Percentiles rank a stretch among this genome's conserved stretches.
Conservation (phyloP, 345 rosid species). For the Euclidium syriacum region DNA sequence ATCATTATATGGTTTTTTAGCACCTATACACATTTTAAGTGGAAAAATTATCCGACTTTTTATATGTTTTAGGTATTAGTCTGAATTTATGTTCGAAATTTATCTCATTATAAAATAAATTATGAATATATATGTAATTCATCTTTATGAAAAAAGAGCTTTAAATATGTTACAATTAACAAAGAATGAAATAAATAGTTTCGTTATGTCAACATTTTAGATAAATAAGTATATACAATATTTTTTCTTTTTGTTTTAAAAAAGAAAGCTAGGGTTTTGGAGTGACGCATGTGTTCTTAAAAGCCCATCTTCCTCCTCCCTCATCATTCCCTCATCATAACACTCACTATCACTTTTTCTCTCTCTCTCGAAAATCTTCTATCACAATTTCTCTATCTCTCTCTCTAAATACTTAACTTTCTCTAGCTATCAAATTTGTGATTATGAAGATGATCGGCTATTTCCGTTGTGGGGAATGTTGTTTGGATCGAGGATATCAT, state of each 20-base stretch:
- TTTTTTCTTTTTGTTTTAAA: too few species aligned
- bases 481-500: constrained; percentile 44
- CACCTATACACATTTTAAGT: too few species aligned
- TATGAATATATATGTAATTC: too few species aligned
- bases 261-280: constrained; percentile 15
- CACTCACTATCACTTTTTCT: constrained; percentile 16
- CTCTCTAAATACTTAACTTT: not conserved
- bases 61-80: too few species aligned
- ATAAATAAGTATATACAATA: not conserved
- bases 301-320: constrained; percentile 2
- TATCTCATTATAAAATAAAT: too few species aligned
- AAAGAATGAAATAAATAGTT: too few species aligned
- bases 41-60: too few species aligned
- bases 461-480: constrained; percentile 47
- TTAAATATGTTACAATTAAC: too few species aligned
- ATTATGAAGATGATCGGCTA: constrained; percentile 35
- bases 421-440: not conserved
- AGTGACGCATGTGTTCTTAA: not conserved
- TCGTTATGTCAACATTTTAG: not conserved
- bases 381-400: constrained; percentile 8
- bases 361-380: constrained; percentile 8
- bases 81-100: too few species aligned
- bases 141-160: too few species aligned
- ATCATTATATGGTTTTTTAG: too few species aligned
- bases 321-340: constrained; percentile 27